phyloP scores from a whole-genome alignment of 2,329 filamentous ascomycete genomes.

The Aureobasidium sp. region DNA sequence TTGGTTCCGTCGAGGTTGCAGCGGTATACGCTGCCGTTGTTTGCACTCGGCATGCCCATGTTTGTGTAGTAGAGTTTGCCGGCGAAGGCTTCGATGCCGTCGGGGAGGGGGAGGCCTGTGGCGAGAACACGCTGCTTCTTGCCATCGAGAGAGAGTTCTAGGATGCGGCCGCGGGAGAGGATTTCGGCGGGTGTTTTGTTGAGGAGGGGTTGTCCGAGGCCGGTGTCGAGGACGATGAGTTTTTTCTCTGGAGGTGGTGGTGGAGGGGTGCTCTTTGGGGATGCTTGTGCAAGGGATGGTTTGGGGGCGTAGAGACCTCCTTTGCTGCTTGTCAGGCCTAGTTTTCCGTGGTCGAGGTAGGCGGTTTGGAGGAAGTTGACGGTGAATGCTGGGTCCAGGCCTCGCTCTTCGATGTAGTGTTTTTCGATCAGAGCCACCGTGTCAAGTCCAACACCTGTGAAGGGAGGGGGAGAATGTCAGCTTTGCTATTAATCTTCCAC shows the following conservation, averaged over 20 bases:
- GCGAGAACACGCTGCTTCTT: not conserved
- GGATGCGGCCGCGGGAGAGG: not conserved
- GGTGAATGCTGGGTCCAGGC: slow-evolving; percentile 31
- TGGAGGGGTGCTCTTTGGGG: no score
- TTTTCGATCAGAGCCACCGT: slow-evolving; percentile 46
- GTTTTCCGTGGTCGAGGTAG: slow-evolving; percentile 39
- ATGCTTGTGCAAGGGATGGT: no score
- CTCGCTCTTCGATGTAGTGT: slow-evolving; percentile 44
- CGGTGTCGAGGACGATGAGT: not conserved
- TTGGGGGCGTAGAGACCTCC: slow-evolving; percentile 14
- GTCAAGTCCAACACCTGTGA: slow-evolving; percentile 39
- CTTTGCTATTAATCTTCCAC: no score
- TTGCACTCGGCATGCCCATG: slow-evolving; percentile 18
- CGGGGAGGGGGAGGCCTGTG: slow-evolving; percentile 15
- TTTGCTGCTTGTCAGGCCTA: slow-evolving; percentile 30
- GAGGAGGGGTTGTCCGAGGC: not conserved
- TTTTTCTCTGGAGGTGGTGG: not conserved
- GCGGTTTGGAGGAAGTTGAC: slow-evolving; percentile 37
- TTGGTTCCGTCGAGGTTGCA: slow-evolving; percentile 19
- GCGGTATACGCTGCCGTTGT: slow-evolving; percentile 17
- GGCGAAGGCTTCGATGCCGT: slow-evolving; percentile 25
- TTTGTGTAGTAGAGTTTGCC: slow-evolving; percentile 26
- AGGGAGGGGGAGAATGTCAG: not conserved
- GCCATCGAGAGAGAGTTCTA: not conserved
- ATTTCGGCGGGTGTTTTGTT: not conserved